Evolutionary conservation across 1,284 basidiomycete genomes (phyloP).

Genomic region (Irpex rosettiformis): DNA sequence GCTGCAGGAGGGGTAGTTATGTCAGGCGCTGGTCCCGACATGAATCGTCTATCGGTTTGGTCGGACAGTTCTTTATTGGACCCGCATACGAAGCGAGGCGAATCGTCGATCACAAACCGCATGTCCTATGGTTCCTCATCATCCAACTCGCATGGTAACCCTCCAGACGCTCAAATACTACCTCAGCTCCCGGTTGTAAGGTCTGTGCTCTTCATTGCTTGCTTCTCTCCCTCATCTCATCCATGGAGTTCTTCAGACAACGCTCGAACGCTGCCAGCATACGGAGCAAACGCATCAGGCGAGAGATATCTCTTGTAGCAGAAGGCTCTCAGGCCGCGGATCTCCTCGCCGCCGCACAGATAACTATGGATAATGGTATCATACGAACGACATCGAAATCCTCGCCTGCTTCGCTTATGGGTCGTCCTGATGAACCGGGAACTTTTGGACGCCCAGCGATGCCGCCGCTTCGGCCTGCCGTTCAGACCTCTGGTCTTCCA

Average conservation of each 20-base stretch:
- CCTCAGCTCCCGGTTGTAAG: not conserved
- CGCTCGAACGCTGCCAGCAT: not conserved
- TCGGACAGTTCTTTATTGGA: conserved; percentile 50
- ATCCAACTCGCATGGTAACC: conserved; percentile 41
- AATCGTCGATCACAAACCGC: conserved; percentile 34
- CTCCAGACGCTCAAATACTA: conserved; percentile 20
- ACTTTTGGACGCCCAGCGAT: not conserved
- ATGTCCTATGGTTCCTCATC: conserved; percentile 57
- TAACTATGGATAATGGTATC: not conserved
- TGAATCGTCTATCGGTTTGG: conserved; percentile 47
- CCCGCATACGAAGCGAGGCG: conserved; percentile 34
- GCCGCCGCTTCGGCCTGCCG: not conserved
- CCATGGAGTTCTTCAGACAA: conserved; percentile 1
- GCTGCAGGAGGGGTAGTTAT: conserved; percentile 45
- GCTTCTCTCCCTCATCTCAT: not conserved
- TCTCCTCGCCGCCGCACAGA: not conserved
- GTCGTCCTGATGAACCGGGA: not conserved
- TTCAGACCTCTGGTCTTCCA: not conserved
- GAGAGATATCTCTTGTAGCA: conserved; percentile 11
- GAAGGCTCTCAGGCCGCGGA: not conserved
- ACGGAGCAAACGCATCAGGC: conserved; percentile 8
- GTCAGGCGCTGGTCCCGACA: conserved; percentile 30
- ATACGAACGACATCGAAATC: not conserved
- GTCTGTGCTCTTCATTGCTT: not conserved
- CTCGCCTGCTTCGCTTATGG: not conserved